These are phyloP conservation scores for Ceratobasidium sp. DNA, from an alignment of 1,284 basidiomycete species.

Conservation along the genomic window DNA sequence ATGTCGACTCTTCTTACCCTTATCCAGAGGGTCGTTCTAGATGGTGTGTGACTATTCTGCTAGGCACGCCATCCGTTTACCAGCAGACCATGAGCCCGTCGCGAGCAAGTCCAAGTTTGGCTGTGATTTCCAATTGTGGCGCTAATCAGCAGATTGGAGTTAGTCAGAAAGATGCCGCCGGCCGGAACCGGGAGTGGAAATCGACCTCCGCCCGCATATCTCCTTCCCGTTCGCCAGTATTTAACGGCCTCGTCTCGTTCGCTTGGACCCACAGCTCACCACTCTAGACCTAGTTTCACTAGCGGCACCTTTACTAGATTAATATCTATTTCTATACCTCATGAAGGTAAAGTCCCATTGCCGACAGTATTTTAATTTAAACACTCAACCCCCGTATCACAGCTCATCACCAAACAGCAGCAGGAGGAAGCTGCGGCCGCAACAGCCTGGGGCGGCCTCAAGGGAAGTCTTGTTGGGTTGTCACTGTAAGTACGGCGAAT, in stretches of 20 bases:
- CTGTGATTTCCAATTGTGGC: not conserved
- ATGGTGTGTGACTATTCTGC: not conserved
- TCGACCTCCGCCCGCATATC: slow-evolving; percentile 11
- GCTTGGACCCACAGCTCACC: not conserved
- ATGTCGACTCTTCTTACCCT: not conserved
- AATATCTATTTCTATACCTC: not conserved
- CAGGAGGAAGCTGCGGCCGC: slow-evolving; percentile 51
- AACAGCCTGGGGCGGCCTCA: slow-evolving; percentile 12
- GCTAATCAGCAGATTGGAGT: not conserved
- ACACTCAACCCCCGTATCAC: slow-evolving; percentile 48
- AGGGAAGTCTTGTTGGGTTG: slow-evolving; percentile 16
- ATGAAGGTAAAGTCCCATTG: slow-evolving; percentile 26
- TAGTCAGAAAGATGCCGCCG: slow-evolving; percentile 36
- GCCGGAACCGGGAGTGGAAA: slow-evolving; percentile 34
- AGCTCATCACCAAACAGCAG: slow-evolving; percentile 57
- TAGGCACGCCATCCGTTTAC: not conserved
- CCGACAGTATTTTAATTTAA: not conserved
- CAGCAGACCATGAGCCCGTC: not conserved
- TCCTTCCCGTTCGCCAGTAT: slow-evolving; percentile 18
- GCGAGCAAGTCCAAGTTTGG: slow-evolving; percentile 1
- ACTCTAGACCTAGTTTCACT: slow-evolving; percentile 2
- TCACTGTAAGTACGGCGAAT: slow-evolving; percentile 17
- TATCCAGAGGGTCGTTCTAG: not conserved
- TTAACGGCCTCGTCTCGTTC: not conserved
- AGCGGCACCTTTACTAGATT: not conserved